Base-by-base conservation (phyloP, 805 yeast species). In the Yamadazyma endophytica region DNA sequence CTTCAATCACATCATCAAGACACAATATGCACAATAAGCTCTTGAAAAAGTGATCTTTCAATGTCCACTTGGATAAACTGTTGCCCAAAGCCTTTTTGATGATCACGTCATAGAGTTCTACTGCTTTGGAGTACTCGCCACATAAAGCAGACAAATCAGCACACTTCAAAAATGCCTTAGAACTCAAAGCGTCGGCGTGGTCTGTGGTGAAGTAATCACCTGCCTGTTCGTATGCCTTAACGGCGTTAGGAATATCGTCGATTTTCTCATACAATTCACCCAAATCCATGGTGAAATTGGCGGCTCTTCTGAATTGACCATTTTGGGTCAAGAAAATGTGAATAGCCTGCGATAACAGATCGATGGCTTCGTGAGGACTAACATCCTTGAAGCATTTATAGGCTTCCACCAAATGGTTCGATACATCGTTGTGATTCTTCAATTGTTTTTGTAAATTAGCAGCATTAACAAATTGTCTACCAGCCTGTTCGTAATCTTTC, bases 281-380 rank as follows among this genome's bases (percentile, higher is more conserved):
- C 50, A 92, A 69, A 54, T 92, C 98, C 68, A 82, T 77, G 53
- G 89, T 82, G 64, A 83, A 89, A 52, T 87, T 87, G 9, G 98
- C 98, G 15, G 95, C 96, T 56, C 97, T 73, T 55, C 98, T 78
- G 62, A 92, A 92, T 56, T 90, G 96, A 9, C 99, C 99, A 46
- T 85, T 78, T 40, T 77, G 71, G 2, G 95, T 87, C 40, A 64
- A 61, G 57, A 89, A 90, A 52, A 86, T 71, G 40, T 77, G 80
- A 38, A 90, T 79, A 1, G 97, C 96, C 46, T 73, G 73, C 35
- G 74, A 72, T 40, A 92, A 67, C 4, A 86, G 77, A 31, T 80
- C 72, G 4, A 88, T 95, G 6, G 94, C 94, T 31, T 77, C 83
- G 8, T 64, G 66, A 3, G 88, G 92, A 21, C 82, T 79, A 33